Conservation (phyloP, 2,329 filamentous ascomycete species). For the Aspergillus brasiliensis region DNA sequence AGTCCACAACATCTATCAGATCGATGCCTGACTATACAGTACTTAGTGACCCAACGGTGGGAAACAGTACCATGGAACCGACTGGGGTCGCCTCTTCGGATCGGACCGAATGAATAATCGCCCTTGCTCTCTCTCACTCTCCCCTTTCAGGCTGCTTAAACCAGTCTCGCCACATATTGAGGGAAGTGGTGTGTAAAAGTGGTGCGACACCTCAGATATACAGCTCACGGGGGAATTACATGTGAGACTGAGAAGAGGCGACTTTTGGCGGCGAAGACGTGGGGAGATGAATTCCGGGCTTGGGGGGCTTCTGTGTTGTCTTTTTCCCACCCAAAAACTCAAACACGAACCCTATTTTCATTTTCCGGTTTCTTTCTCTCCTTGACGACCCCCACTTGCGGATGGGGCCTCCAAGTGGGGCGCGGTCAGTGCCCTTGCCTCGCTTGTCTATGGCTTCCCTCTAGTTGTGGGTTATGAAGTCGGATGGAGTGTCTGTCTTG, state of each 20-base stretch:
- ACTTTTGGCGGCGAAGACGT: not conserved
- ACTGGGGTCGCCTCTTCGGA: conserved; percentile 17
- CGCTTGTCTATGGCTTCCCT: not conserved
- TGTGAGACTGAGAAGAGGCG: not conserved
- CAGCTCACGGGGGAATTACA: not conserved
- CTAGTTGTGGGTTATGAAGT: too few species aligned
- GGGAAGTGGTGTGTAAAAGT: not conserved
- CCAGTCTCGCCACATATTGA: not conserved
- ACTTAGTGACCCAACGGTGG: conserved; percentile 2
- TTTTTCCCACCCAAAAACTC: not conserved
- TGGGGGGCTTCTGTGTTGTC: not conserved
- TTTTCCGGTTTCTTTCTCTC: conserved; percentile 1
- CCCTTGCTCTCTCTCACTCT: not conserved
- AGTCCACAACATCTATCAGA: not conserved
- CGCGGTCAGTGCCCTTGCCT: conserved; percentile 6
- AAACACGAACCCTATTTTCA: conserved; percentile 2
- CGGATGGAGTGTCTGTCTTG: too few species aligned
- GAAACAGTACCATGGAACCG: conserved; percentile 16
- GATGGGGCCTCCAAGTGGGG: not conserved
- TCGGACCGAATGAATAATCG: conserved; percentile 20
- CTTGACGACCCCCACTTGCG: not conserved
- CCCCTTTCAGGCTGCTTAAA: not conserved
- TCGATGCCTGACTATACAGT: conserved; percentile 14
- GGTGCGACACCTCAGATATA: not conserved
- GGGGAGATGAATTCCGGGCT: not conserved